Conservation (phyloP, 2,329 filamentous ascomycete genomes). For the Blastomyces gilchristii region DNA sequence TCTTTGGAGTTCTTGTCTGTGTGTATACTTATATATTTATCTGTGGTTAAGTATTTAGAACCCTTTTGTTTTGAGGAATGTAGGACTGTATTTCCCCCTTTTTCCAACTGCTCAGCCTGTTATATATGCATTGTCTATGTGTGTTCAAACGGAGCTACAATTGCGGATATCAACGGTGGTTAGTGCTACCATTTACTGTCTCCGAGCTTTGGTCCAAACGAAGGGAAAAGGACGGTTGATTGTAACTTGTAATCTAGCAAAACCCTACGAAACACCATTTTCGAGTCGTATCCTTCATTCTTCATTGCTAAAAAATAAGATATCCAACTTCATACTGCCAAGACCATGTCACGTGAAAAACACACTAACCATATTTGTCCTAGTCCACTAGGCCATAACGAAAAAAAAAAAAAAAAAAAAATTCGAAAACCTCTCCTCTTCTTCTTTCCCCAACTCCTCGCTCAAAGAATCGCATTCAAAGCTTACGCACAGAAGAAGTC, state of each 20-base stretch:
- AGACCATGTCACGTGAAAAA: neutral
- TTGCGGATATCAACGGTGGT: neutral
- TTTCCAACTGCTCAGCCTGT: neutral
- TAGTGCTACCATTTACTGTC: neutral
- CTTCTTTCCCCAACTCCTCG: conserved; percentile 63
- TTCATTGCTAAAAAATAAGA: too few species aligned
- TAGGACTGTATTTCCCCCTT: neutral
- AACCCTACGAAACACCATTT: too few species aligned
- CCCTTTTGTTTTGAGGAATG: neutral
- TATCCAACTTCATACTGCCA: too few species aligned
- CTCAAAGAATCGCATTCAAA: conserved; percentile 99
- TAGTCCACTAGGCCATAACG: neutral
- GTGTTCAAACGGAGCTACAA: neutral
- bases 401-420: conserved; percentile 16
- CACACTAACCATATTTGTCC: neutral
- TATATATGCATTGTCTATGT: neutral
- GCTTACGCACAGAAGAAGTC: conserved; percentile 70
- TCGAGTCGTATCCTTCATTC: too few species aligned
- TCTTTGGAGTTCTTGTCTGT: neutral
- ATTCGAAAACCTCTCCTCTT: conserved; percentile 21
- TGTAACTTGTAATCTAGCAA: too few species aligned
- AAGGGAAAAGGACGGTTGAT: too few species aligned
- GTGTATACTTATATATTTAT: neutral
- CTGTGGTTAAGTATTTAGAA: neutral
- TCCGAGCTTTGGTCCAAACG: too few species aligned